Conservation (phyloP, 768 basidiomycete genomes). For the Serendipita sp. region DNA sequence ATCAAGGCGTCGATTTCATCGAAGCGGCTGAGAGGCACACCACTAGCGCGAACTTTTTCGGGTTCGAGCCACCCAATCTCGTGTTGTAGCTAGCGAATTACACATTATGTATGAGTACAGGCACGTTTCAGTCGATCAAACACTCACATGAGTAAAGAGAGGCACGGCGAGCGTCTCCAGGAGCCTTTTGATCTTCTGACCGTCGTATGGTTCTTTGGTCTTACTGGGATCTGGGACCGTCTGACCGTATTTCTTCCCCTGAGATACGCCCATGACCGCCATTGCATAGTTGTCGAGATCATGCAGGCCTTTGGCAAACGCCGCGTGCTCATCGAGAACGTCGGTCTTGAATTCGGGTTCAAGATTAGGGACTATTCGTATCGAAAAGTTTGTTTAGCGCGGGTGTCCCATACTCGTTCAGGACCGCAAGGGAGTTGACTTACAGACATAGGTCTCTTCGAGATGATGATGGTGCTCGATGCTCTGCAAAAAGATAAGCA, state of each 20-base stretch:
- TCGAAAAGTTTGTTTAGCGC: too few species aligned
- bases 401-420: not conserved
- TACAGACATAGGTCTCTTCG: not conserved
- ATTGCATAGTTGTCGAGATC: not conserved
- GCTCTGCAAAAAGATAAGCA: not conserved
- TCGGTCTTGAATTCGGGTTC: slow-evolving; percentile 3
- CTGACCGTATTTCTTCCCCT: not conserved
- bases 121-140: not conserved
- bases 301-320: not conserved
- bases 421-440: not conserved
- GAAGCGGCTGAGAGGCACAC: not conserved
- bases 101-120: too few species aligned
- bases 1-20: not conserved
- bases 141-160: not conserved
- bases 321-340: not conserved
- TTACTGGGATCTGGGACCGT: not conserved
- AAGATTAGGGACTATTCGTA: not conserved
- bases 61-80: not conserved
- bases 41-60: not conserved
- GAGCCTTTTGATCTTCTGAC: not conserved
- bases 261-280: not conserved
- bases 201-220: not conserved
- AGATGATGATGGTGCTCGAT: slow-evolving; percentile 4
- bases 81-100: not conserved
- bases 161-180: not conserved